phyloP scores from a whole-genome alignment of 1,284 basidiomycete genomes.

The Cryptococcus deneoformans region DNA sequence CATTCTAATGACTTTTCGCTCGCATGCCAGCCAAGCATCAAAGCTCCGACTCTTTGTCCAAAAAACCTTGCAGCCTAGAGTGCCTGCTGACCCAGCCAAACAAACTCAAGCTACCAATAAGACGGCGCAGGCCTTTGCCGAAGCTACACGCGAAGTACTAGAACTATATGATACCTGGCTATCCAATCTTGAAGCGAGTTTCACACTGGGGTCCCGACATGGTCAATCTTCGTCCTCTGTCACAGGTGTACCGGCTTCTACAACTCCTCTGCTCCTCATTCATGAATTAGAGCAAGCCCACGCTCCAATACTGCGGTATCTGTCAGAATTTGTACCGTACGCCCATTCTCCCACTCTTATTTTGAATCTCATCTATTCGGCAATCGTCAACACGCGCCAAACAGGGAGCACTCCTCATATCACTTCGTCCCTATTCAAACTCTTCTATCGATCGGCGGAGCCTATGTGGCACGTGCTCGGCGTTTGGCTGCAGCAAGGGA shows the following conservation, averaged over 20 bases:
- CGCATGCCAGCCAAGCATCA: conserved; percentile 58
- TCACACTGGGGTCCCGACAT: conserved; percentile 51
- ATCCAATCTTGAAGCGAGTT: conserved; percentile 62
- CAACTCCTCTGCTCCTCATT: conserved; percentile 66
- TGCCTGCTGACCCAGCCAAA: conserved; percentile 19
- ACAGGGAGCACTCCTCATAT: conserved; percentile 16
- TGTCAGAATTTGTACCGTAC: conserved; percentile 53
- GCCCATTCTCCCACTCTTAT: conserved; percentile 57
- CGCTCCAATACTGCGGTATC: conserved; percentile 54
- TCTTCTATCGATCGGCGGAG: conserved; percentile 63
- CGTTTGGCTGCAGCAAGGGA: conserved; percentile 70
- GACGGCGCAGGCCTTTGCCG: conserved; percentile 76
- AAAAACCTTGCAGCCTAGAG: conserved; percentile 46
- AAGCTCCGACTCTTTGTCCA: conserved; percentile 61
- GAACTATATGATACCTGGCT: conserved; percentile 65
- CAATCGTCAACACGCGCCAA: conserved; percentile 56
- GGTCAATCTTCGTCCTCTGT: background rate
- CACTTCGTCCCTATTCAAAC: conserved; percentile 52
- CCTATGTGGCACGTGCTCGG: conserved; percentile 72
- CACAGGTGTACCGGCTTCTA: conserved; percentile 39
- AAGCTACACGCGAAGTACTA: conserved; percentile 64
- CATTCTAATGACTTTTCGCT: conserved; percentile 59
- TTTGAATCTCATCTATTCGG: conserved; percentile 61
- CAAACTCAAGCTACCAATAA: conserved; percentile 33
- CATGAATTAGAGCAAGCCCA: conserved; percentile 53